Conservation (phyloP, 139 green algal species). For the Pseudopediastrum boryanum region DNA sequence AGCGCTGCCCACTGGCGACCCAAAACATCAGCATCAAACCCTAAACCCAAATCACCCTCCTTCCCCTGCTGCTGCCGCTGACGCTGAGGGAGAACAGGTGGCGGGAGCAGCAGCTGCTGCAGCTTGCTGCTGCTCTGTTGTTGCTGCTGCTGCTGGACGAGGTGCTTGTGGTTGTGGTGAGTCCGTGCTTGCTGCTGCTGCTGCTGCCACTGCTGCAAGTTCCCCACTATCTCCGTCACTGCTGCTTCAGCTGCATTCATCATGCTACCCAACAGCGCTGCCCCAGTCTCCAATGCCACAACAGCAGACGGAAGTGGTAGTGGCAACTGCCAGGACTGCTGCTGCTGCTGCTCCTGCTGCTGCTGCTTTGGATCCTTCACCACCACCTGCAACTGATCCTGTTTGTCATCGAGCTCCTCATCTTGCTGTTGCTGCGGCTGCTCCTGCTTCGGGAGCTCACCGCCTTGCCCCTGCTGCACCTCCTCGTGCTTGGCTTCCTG, state of each 20-base stretch:
- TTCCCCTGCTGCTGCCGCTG: no score
- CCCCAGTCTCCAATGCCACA: neutral
- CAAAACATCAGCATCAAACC: no score
- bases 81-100: no score
- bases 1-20: no score
- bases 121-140: no score
- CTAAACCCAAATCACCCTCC: no score
- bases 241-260: no score
- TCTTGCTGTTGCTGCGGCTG: neutral
- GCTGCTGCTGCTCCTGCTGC: slow-evolving; percentile 7
- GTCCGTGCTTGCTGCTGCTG: no score
- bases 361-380: neutral
- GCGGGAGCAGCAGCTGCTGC: no score
- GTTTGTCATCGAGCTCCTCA: neutral
- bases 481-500: neutral
- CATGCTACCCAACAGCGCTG: no score
- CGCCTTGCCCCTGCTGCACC: neutral
- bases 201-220: neutral
- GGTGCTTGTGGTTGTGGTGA: no score
- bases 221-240: neutral
- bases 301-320: neutral
- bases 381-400: neutral
- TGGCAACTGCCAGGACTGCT: neutral
- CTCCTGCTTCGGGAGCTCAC: neutral
- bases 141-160: no score